phyloP scores from a whole-genome alignment of 2,329 filamentous ascomycete genomes.

The Aspergillus carbonarius region DNA sequence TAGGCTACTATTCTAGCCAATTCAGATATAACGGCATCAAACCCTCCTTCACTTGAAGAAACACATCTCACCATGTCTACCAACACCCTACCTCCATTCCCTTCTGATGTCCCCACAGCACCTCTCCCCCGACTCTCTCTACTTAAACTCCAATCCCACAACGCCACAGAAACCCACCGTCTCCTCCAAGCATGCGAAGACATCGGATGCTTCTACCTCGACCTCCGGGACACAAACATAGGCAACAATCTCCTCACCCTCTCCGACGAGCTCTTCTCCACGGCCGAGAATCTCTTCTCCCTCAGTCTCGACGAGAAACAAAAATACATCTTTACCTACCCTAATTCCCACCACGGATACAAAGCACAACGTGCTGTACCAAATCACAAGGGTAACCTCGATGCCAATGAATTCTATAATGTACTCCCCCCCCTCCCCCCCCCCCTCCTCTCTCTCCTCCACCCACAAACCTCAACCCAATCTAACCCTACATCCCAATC shows the following conservation, averaged over 20 bases:
- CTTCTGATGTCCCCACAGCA: slow-evolving; percentile 43
- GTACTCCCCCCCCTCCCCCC: slow-evolving; percentile 43
- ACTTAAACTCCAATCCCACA: slow-evolving; percentile 36
- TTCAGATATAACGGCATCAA: no score
- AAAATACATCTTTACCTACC: slow-evolving; percentile 54
- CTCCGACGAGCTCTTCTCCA: slow-evolving; percentile 47
- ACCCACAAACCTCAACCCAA: no score
- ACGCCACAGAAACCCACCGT: slow-evolving; percentile 34
- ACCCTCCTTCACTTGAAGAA: background rate
- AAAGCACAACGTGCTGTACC: slow-evolving; percentile 51
- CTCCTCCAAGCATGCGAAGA: slow-evolving; percentile 46
- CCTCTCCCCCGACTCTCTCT: slow-evolving; percentile 46
- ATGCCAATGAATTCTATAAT: slow-evolving; percentile 58
- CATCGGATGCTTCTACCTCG: slow-evolving; percentile 59
- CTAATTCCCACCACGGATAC: slow-evolving; percentile 56
- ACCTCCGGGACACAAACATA: slow-evolving; percentile 40
- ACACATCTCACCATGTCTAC: background rate
- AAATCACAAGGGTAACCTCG: slow-evolving; percentile 50
- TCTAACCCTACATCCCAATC: no score
- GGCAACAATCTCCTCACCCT: slow-evolving; percentile 45
- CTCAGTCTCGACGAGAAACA: slow-evolving; percentile 52
- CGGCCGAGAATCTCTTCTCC: slow-evolving; percentile 50
- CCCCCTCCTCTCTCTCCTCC: slow-evolving; percentile 47
- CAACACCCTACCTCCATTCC: slow-evolving; percentile 39
- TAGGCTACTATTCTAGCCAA: no score